Percentiles rank a stretch among this genome's conserved stretches.
Evolutionary conservation across 73 alveolate genomes (phyloP).

Genomic region (Tetrahymena borealis): DNA sequence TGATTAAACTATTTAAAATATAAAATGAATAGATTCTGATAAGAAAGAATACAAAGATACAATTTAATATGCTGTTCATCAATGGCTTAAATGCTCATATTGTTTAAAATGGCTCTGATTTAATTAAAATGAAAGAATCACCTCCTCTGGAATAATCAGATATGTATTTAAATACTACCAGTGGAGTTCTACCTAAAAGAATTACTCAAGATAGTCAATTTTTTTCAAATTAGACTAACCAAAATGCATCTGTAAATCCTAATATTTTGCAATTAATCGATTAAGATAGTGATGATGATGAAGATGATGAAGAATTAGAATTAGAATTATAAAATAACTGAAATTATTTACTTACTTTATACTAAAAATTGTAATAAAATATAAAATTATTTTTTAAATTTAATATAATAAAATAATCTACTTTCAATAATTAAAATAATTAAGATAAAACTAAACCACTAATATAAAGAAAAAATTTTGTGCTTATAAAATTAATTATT

Average conservation of each 20-base stretch:
- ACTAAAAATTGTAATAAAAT: too few species aligned
- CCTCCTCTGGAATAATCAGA: not conserved
- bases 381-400: too few species aligned
- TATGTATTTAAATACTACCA: not conserved
- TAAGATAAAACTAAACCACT: too few species aligned
- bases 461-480: too few species aligned
- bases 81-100: not conserved
- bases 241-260: not conserved
- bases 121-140: not conserved
- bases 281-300: not conserved
- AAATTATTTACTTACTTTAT: too few species aligned
- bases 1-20: not conserved
- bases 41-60: not conserved
- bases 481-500: too few species aligned
- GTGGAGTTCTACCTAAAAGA: not conserved
- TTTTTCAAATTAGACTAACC: not conserved
- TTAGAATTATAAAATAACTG: not conserved
- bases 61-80: not conserved
- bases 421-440: too few species aligned
- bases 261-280: not conserved
- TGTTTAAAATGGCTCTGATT: not conserved
- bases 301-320: not conserved
- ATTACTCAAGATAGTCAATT: not conserved
- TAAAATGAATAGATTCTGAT: not conserved
- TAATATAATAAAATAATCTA: too few species aligned